Evolutionary conservation across 768 basidiomycete species (phyloP).

Genomic region (Tricholoma hemisulphureum): DNA sequence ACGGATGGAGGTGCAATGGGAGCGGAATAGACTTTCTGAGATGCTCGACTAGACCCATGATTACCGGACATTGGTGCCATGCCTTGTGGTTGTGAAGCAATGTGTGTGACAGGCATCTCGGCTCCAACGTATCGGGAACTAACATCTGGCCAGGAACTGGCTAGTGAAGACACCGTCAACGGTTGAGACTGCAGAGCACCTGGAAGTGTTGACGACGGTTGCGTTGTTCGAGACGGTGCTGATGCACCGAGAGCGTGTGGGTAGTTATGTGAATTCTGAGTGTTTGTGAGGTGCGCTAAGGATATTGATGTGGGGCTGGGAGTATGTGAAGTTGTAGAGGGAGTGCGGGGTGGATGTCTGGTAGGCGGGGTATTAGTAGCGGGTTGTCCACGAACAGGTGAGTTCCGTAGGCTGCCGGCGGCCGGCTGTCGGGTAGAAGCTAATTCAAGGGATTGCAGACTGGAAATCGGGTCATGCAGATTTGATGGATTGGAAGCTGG

Average conservation of each 20-base stretch:
- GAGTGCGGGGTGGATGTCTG: not conserved
- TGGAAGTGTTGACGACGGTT: not conserved
- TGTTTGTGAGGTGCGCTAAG: not conserved
- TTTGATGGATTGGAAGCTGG: not conserved
- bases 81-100: not conserved
- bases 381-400: not conserved
- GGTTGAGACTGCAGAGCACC: not conserved
- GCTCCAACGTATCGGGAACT: not conserved
- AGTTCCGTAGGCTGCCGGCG: not conserved
- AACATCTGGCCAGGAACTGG: not conserved
- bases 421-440: not conserved
- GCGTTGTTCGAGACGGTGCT: not conserved
- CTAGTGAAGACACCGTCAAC: not conserved
- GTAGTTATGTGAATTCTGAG: not conserved
- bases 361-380: not conserved
- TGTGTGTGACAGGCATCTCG: not conserved
- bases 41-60: not conserved
- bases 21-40: not conserved
- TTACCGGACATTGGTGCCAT: not conserved
- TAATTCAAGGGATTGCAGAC: not conserved
- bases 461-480: not conserved
- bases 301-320: not conserved
- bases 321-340: not conserved
- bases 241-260: not conserved
- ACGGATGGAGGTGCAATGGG: not conserved